A percentile compares a stretch with the other conserved stretches of the same genome.
Evolutionary conservation across 1,284 basidiomycete genomes (phyloP).

Genomic region (Leccinum proliferum): DNA sequence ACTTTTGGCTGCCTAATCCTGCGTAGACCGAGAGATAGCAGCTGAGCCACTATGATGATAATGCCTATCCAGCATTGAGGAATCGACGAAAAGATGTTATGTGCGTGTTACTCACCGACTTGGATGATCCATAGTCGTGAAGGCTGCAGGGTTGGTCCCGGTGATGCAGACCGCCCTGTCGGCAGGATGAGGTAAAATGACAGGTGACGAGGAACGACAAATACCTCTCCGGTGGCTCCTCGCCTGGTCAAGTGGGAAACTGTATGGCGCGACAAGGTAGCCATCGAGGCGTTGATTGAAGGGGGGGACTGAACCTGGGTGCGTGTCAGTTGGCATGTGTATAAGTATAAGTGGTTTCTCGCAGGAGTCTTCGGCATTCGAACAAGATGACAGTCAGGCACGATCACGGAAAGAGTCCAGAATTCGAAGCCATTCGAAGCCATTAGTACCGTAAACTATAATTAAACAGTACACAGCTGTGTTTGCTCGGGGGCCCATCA

Average conservation of each 20-base stretch:
- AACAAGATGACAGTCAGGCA: neutral
- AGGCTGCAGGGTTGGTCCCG: conserved; percentile 48
- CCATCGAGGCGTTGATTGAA: conserved; percentile 10
- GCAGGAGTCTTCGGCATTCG: neutral
- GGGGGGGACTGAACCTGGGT: neutral
- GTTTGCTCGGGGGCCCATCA: too few species aligned
- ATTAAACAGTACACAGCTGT: too few species aligned
- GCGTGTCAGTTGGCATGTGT: neutral
- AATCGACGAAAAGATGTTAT: neutral
- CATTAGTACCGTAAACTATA: too few species aligned
- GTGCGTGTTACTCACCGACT: conserved; percentile 36
- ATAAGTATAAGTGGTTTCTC: neutral
- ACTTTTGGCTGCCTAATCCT: conserved; percentile 66
- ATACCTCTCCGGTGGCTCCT: conserved; percentile 19
- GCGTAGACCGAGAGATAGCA: conserved; percentile 51
- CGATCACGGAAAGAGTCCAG: neutral
- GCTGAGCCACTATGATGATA: conserved; percentile 61
- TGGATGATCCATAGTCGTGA: conserved; percentile 68
- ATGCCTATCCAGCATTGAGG: conserved; percentile 33
- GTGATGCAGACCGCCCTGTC: conserved; percentile 46
- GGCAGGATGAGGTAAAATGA: conserved; percentile 3
- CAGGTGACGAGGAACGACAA: neutral
- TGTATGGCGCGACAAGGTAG: neutral
- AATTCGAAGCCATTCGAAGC: too few species aligned
- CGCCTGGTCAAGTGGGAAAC: conserved; percentile 10